Conservation (phyloP, 2,329 filamentous ascomycete genomes). For the Diaporthe sp. region DNA sequence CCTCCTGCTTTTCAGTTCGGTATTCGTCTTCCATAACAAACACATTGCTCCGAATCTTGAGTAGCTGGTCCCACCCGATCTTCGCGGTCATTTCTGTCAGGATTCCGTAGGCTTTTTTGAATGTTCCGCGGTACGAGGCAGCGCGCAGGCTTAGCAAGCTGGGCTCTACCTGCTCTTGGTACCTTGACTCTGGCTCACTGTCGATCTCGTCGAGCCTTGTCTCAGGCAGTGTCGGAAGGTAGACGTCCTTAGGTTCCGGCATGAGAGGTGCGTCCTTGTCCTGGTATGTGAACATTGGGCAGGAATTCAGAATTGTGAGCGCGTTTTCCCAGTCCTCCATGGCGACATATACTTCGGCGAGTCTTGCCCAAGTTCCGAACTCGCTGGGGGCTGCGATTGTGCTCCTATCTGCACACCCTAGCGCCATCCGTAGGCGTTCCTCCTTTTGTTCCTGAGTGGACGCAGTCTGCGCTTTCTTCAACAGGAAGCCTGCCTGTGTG, state of each 20-base stretch:
- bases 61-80: constrained; percentile 96
- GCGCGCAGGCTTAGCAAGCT: constrained; percentile 89
- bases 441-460: constrained; percentile 68
- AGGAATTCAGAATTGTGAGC: constrained; percentile 95
- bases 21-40: constrained; percentile 99
- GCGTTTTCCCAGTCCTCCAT: constrained; percentile 98
- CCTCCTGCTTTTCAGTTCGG: constrained; percentile 84
- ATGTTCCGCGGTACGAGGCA: constrained; percentile 92
- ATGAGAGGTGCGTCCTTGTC: constrained; percentile 96
- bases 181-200: constrained; percentile 86
- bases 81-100: constrained; percentile 96
- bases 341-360: constrained; percentile 93
- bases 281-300: constrained; percentile 99
- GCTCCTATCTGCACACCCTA: constrained; percentile 93
- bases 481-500: constrained; percentile 91
- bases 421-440: constrained; percentile 84
- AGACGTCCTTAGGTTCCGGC: constrained; percentile 91
- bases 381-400: constrained; percentile 97
- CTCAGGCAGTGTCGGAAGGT: constrained; percentile 88
- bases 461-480: constrained; percentile 80
- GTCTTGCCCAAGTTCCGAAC: constrained; percentile 94
- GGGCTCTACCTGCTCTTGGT: constrained; percentile 87
- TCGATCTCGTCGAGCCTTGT: constrained; percentile 96
- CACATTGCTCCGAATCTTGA: constrained; percentile 95
- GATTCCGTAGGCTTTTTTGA: constrained; percentile 93